A percentile compares a stretch with the other conserved stretches of the same genome.
phyloP scores from a whole-genome alignment of 345 rosid genomes.

The Gossypium arboreum region DNA sequence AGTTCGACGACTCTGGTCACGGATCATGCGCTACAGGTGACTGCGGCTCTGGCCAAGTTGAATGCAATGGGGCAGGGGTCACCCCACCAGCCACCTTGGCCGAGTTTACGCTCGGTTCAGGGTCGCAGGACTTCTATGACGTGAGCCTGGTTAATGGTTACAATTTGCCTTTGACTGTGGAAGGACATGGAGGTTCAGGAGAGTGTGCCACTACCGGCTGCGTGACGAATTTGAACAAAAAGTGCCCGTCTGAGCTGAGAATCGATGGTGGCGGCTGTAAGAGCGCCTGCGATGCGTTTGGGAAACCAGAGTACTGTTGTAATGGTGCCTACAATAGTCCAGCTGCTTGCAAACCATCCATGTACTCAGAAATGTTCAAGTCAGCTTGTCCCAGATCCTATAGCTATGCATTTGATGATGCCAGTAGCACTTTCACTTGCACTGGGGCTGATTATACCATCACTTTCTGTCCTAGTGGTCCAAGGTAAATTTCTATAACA shows the following conservation, averaged over 20 bases:
- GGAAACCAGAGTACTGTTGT: slow-evolving; percentile 62
- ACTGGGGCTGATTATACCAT: slow-evolving; percentile 46
- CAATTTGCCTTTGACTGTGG: slow-evolving; percentile 52
- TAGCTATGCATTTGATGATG: slow-evolving; percentile 79
- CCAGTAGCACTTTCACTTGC: slow-evolving; percentile 69
- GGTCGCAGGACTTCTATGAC: slow-evolving; percentile 61
- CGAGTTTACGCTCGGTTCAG: slow-evolving; percentile 71
- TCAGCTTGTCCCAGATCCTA: slow-evolving; percentile 63
- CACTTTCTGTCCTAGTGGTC: slow-evolving; percentile 52
- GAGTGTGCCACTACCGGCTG: slow-evolving; percentile 60
- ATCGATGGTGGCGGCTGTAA: slow-evolving; percentile 40
- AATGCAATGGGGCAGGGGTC: slow-evolving; percentile 70
- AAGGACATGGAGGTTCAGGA: slow-evolving; percentile 38
- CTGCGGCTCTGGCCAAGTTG: slow-evolving; percentile 55
- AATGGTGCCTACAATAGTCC: slow-evolving; percentile 50
- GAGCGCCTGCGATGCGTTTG: slow-evolving; percentile 72
- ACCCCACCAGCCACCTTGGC: slow-evolving; percentile 67
- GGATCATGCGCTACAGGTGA: slow-evolving; percentile 64
- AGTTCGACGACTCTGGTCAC: slow-evolving; percentile 41
- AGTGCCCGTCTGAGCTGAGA: slow-evolving; percentile 58
- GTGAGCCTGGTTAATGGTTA: slow-evolving; percentile 74
- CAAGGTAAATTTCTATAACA: slow-evolving; percentile 21
- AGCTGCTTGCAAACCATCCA: slow-evolving; percentile 53
- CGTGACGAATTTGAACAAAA: slow-evolving; percentile 44
- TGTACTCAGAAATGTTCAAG: slow-evolving; percentile 56